A percentile compares a stretch with the other conserved stretches of the same genome.
phyloP scores from a whole-genome alignment of 257 asterid genomes.

The Solanum dulcamara region DNA sequence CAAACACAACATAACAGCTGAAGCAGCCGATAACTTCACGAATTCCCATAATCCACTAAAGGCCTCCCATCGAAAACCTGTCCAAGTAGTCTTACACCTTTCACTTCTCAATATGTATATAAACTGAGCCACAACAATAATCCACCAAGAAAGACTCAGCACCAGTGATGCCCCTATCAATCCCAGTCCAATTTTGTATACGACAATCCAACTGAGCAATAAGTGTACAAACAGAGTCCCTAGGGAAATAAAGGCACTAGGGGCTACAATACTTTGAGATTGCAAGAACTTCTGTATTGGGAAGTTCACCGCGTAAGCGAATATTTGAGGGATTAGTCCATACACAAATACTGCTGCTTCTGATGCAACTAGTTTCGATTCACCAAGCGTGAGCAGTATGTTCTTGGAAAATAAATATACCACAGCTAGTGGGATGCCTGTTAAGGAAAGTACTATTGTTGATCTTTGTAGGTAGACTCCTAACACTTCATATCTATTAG shows the following conservation, averaged over 20 bases:
- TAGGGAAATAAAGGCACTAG: constrained; percentile 22
- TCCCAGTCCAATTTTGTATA: constrained; percentile 21
- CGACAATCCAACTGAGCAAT: constrained; percentile 18
- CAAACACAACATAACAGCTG: constrained; percentile 32
- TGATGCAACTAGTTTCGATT: constrained; percentile 11
- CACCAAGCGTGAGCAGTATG: constrained; percentile 14
- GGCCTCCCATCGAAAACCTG: constrained; percentile 17
- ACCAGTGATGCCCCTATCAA: constrained; percentile 20
- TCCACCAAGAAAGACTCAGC: constrained; percentile 28
- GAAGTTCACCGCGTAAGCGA: constrained; percentile 25
- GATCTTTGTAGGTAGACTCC: constrained; percentile 25
- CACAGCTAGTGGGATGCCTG: constrained; percentile 10
- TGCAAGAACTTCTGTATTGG: constrained; percentile 30
- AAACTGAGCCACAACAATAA: constrained; percentile 20
- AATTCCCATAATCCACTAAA: constrained; percentile 21
- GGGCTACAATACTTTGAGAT: constrained; percentile 23
- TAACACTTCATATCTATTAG: constrained; percentile 10
- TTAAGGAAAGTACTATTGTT: constrained; percentile 7
- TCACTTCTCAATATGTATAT: constrained; percentile 19
- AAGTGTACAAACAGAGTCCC: constrained; percentile 14
- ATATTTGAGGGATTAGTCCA: constrained; percentile 25
- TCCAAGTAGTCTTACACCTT: constrained; percentile 18
- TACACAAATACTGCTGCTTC: constrained; percentile 18
- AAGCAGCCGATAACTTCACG: constrained; percentile 17
- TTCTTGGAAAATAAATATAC: constrained; percentile 12